A percentile compares a stretch with the other conserved stretches of the same genome.
These are phyloP conservation scores for Piper betle DNA, from an alignment of 164 flowering plant species.

Conservation along the genomic window DNA sequence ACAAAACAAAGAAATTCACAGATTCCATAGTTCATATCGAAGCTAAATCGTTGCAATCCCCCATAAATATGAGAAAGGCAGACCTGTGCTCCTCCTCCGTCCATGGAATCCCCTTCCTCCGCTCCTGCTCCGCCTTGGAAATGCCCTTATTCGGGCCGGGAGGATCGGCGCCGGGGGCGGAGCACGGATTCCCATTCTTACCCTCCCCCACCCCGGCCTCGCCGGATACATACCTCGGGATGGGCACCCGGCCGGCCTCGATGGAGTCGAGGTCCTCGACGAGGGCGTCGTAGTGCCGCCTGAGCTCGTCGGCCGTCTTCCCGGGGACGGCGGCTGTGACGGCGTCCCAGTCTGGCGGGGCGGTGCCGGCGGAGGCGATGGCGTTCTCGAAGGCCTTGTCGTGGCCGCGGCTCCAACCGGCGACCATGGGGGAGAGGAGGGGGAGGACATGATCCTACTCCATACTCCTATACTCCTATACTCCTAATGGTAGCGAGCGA, in stretches of 20 bases:
- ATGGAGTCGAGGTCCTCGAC: conserved; percentile 59
- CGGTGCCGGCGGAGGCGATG: conserved; percentile 27
- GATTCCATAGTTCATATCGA: not conserved
- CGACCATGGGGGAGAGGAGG: not conserved
- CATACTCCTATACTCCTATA: no score
- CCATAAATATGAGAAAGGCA: not conserved
- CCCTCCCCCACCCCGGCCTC: conserved; percentile 16
- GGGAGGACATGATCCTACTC: no score
- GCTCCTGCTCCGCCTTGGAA: conserved; percentile 59
- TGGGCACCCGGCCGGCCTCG: conserved; percentile 51
- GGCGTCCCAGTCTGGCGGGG: no score
- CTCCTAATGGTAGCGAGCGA: not conserved
- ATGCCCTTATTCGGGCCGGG: conserved; percentile 22
- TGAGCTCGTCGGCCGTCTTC: conserved; percentile 42
- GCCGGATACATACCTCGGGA: conserved; percentile 47
- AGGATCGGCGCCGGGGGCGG: conserved; percentile 18
- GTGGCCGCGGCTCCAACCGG: conserved; percentile 66
- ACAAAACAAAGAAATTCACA: not conserved
- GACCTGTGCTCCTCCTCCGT: conserved; percentile 95
- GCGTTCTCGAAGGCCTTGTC: conserved; percentile 74
- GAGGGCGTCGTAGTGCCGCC: conserved; percentile 40
- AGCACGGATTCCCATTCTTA: conserved; percentile 7
- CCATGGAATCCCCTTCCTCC: conserved; percentile 87
- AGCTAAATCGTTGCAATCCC: not conserved
- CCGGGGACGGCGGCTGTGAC: conserved; percentile 23